These are phyloP conservation scores for Hygrocybe punicea DNA, from an alignment of 768 basidiomycete genomes.

Conservation along the genomic window DNA sequence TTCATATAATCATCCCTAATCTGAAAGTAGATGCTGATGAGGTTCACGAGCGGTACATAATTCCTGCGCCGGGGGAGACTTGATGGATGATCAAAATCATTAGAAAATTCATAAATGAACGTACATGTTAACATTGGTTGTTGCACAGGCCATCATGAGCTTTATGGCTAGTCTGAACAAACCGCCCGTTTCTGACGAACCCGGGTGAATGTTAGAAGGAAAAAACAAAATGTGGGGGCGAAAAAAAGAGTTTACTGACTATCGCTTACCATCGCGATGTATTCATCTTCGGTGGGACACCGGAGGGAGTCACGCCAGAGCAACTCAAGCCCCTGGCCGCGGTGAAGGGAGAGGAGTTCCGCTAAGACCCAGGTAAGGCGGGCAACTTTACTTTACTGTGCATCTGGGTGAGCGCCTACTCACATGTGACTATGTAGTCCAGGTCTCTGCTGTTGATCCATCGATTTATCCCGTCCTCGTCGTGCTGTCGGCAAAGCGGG, in stretches of 20 bases:
- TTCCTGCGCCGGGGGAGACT: slow-evolving; percentile 49
- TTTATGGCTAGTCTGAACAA: slow-evolving; percentile 89
- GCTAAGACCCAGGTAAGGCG: slow-evolving; percentile 24
- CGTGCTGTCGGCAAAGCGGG: slow-evolving; percentile 40
- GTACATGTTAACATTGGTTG: slow-evolving; percentile 57
- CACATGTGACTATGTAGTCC: slow-evolving; percentile 73
- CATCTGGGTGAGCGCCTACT: slow-evolving; percentile 40
- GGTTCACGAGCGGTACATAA: slow-evolving; percentile 88
- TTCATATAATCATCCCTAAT: slow-evolving; percentile 99
- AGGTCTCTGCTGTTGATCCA: slow-evolving; percentile 43
- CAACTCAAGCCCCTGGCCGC: slow-evolving; percentile 92
- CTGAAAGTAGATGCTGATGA: slow-evolving; percentile 93
- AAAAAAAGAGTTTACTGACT: slow-evolving; percentile 50
- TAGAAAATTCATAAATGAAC: slow-evolving; percentile 14
- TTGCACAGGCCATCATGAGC: slow-evolving; percentile 91
- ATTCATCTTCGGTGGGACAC: slow-evolving; percentile 94
- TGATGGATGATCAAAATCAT: not conserved
- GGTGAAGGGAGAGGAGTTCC: slow-evolving; percentile 82
- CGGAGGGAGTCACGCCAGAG: slow-evolving; percentile 89
- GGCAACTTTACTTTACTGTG: not conserved
- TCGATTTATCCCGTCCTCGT: slow-evolving; percentile 21
- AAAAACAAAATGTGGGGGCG: not conserved
- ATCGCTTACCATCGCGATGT: slow-evolving; percentile 93
- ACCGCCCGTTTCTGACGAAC: slow-evolving; percentile 80
- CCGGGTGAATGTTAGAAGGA: not conserved